Conservation (phyloP, 73 alveolate genomes). For the Breviolum minutum region DNA sequence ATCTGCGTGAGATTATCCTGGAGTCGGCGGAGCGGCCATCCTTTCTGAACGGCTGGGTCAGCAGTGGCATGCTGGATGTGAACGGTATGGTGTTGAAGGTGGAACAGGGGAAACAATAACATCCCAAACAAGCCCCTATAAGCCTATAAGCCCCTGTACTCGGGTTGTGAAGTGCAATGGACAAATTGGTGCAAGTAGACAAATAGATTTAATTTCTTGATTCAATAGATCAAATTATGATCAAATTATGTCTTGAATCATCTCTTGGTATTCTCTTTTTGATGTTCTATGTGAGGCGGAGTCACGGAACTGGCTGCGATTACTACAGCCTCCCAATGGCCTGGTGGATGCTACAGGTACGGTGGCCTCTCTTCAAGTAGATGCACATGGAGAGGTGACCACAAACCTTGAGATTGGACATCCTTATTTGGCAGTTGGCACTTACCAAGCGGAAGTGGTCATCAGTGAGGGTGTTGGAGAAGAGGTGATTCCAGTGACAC, state of each 20-base stretch:
- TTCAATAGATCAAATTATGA: neutral
- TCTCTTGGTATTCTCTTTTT: neutral
- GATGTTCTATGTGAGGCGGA: constrained; percentile 28
- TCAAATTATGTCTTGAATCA: neutral
- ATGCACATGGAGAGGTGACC: constrained; percentile 47
- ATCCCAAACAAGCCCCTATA: neutral
- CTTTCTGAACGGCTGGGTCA: constrained; percentile 73
- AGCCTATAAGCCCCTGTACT: neutral
- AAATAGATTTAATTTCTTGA: too few relatives aligned
- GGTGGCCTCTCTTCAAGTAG: neutral
- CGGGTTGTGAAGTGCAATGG: neutral
- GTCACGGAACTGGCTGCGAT: constrained; percentile 77
- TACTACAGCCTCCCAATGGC: constrained; percentile 26
- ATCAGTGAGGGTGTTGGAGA: neutral
- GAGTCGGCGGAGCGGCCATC: constrained; percentile 83
- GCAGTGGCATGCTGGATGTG: constrained; percentile 68
- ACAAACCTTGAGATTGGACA: constrained; percentile 74
- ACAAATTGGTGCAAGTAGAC: too few relatives aligned
- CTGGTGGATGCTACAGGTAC: constrained; percentile 58
- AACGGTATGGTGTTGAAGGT: constrained; percentile 54
- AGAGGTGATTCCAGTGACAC: constrained; percentile 34
- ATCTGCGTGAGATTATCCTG: constrained; percentile 50
- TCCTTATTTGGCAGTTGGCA: constrained; percentile 57
- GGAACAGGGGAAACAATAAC: neutral
- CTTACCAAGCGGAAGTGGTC: constrained; percentile 26